Conservation (phyloP, 2,329 filamentous ascomycete genomes). For the Cryphonectria naterciae region DNA sequence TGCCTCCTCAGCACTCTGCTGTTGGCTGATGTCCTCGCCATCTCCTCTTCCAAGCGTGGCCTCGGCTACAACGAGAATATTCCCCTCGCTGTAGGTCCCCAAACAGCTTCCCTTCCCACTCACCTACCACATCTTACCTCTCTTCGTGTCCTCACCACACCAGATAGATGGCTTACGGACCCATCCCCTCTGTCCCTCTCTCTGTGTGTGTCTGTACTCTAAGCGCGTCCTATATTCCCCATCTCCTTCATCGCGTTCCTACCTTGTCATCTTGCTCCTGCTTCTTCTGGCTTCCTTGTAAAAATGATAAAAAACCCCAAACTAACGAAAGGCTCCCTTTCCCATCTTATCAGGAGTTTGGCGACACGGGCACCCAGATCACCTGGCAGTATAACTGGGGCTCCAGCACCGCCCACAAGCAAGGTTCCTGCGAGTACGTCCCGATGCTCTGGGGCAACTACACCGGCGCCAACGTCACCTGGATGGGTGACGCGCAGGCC, state of each 20-base stretch:
- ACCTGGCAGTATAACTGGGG: conserved; percentile 37
- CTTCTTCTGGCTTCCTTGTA: too few species aligned
- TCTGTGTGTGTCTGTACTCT: neutral
- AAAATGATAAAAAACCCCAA: neutral
- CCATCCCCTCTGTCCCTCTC: too few species aligned
- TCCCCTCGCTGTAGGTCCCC: conserved; percentile 22
- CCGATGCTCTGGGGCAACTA: conserved; percentile 35
- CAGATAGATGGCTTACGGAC: neutral
- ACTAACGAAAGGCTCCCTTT: neutral
- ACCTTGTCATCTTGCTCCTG: neutral
- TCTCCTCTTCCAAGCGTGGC: conserved; percentile 30
- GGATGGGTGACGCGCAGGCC: conserved; percentile 27
- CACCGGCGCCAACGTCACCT: conserved; percentile 28
- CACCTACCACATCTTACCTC: neutral
- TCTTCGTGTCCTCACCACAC: neutral
- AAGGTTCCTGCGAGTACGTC: conserved; percentile 31
- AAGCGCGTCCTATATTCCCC: neutral
- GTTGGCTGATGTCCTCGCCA: neutral
- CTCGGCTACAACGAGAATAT: conserved; percentile 32
- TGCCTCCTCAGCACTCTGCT: conserved; percentile 10
- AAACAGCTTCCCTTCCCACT: neutral
- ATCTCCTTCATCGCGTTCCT: neutral
- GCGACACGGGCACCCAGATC: conserved; percentile 30
- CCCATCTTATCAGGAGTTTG: conserved; percentile 24
- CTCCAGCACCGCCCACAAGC: conserved; percentile 32